These are phyloP conservation scores for Alternaria viburni DNA, from an alignment of 2,329 filamentous ascomycete genomes.

Conservation along the genomic window DNA sequence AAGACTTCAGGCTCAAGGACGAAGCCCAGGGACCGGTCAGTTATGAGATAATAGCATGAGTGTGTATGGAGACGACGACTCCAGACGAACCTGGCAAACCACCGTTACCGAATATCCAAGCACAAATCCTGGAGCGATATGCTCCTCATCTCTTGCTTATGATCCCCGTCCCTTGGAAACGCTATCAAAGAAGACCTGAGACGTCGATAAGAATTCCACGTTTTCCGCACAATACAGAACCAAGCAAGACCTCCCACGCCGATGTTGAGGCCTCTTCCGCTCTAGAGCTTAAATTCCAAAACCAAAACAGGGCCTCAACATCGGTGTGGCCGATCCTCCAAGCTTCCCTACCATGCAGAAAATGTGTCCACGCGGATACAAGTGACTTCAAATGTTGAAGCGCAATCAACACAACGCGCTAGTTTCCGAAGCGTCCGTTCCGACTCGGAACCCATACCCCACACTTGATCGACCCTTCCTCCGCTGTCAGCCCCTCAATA, in stretches of 20 bases:
- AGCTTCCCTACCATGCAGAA: background rate
- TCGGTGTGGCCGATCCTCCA: background rate
- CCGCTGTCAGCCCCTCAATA: slow-evolving; percentile 7
- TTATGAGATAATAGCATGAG: too few species aligned
- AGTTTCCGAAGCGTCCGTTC: background rate
- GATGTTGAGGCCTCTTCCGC: background rate
- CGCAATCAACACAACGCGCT: background rate
- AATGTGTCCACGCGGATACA: background rate
- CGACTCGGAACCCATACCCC: slow-evolving; percentile 7
- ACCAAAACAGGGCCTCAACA: background rate
- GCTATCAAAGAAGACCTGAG: too few species aligned
- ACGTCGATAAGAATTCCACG: too few species aligned
- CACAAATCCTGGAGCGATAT: background rate
- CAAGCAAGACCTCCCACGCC: background rate
- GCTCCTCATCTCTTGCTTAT: background rate
- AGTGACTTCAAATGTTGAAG: background rate
- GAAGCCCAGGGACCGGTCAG: too few species aligned
- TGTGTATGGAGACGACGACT: too few species aligned
- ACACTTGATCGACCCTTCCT: background rate
- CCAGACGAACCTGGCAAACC: too few species aligned
- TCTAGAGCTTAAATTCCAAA: background rate
- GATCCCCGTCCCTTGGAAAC: too few species aligned
- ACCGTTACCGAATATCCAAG: too few species aligned
- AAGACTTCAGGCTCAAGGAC: too few species aligned
- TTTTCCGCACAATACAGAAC: background rate